Evolutionary conservation across 2,329 filamentous ascomycete genomes (phyloP).

Genomic region (Penicillium janthinellum): DNA sequence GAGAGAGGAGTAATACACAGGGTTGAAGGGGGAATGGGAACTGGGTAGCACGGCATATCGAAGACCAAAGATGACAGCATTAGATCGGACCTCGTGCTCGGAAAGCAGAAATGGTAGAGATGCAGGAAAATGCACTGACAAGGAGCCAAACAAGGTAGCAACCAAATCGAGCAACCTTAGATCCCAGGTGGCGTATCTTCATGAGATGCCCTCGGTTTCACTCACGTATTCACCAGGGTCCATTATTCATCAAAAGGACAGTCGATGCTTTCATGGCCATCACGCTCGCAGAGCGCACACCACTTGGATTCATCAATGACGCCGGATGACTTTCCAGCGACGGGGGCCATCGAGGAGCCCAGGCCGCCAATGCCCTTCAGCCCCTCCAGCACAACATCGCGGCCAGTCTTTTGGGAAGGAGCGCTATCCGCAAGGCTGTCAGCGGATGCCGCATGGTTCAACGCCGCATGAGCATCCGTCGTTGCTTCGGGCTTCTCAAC

Average conservation of each 20-base stretch:
- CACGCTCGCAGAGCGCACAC: conserved; percentile 95
- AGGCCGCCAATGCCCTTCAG: conserved; percentile 45
- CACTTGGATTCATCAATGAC: conserved; percentile 84
- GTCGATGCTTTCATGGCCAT: conserved; percentile 94
- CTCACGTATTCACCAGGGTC: conserved; percentile 14
- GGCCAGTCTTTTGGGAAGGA: conserved; percentile 41
- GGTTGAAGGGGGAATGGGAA: conserved; percentile 3
- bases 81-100: conserved; percentile 9
- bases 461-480: conserved; percentile 17
- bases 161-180: background rate
- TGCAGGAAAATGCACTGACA: conserved; percentile 30
- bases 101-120: conserved; percentile 5
- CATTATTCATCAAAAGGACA: conserved; percentile 80
- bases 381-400: conserved; percentile 46
- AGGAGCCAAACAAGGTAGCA: conserved; percentile 13
- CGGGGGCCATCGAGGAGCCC: conserved; percentile 57
- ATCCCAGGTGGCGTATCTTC: conserved; percentile 11
- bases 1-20: conserved; percentile 20
- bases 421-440: conserved; percentile 19
- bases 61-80: conserved; percentile 1
- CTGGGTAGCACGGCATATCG: background rate
- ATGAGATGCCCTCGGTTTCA: conserved; percentile 9
- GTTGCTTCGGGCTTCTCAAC: conserved; percentile 20
- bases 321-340: conserved; percentile 77
- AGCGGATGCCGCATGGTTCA: conserved; percentile 15